Conservation (phyloP, 441 rosid species). For the Erysimum cheiri region DNA sequence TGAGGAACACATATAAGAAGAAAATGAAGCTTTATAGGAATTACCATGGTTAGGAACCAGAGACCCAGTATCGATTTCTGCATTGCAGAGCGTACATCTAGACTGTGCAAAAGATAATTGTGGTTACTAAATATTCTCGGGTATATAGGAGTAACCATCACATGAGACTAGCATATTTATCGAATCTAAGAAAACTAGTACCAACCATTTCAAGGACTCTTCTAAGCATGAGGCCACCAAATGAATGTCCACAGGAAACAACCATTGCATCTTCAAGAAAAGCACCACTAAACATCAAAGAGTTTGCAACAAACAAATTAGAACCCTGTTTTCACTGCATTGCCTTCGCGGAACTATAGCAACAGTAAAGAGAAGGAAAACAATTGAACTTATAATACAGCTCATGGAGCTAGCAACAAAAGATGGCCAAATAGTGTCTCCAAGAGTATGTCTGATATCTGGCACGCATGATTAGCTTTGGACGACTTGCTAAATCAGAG, state of each 20-base stretch:
- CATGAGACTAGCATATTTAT: slow-evolving; percentile 22
- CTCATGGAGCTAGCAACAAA: slow-evolving; percentile 17
- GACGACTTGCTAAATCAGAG: slow-evolving; percentile 14
- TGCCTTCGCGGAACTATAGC: neutral
- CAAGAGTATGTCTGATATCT: neutral
- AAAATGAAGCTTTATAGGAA: slow-evolving; percentile 33
- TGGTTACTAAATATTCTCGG: slow-evolving; percentile 40
- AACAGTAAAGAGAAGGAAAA: neutral
- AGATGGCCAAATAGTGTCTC: neutral
- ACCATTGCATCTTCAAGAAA: slow-evolving; percentile 95
- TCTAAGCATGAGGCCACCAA: slow-evolving; percentile 93
- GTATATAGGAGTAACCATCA: slow-evolving; percentile 28
- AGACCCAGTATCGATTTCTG: slow-evolving; percentile 72
- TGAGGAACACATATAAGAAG: slow-evolving; percentile 12
- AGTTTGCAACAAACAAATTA: slow-evolving; percentile 39
- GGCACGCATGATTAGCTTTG: slow-evolving; percentile 9
- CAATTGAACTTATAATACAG: neutral
- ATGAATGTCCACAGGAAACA: slow-evolving; percentile 96
- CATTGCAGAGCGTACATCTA: slow-evolving; percentile 89
- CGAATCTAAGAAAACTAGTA: slow-evolving; percentile 28
- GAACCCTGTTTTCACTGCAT: slow-evolving; percentile 7
- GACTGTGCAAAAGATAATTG: slow-evolving; percentile 67
- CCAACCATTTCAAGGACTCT: slow-evolving; percentile 88
- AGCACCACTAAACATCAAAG: slow-evolving; percentile 68
- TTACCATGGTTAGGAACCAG: slow-evolving; percentile 89